Percentiles rank a stretch among this genome's conserved stretches.
Evolutionary conservation across 345 rosid genomes (phyloP).

Genomic region (Acer saccharum): DNA sequence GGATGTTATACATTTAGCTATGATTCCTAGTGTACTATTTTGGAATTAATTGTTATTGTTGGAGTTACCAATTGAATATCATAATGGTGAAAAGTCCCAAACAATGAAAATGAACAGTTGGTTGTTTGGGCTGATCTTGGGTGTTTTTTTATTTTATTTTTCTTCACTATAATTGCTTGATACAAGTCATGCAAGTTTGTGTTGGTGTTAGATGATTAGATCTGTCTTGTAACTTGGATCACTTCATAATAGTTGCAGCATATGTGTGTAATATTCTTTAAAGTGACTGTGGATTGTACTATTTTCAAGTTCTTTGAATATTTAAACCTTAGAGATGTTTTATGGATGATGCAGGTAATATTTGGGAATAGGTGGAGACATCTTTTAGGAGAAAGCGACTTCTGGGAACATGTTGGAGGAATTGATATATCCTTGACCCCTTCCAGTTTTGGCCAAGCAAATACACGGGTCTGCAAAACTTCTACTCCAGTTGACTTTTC

Average conservation of each 20-base stretch:
- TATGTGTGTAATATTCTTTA: neutral
- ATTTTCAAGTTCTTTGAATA: neutral
- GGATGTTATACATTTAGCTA: neutral
- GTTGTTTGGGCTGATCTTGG: neutral
- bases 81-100: slow-evolving; percentile 1
- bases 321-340: slow-evolving; percentile 13
- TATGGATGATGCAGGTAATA: slow-evolving; percentile 60
- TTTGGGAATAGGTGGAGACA: slow-evolving; percentile 98
- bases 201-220: slow-evolving; percentile 7
- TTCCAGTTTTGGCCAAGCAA: slow-evolving; percentile 97
- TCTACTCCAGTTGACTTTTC: neutral
- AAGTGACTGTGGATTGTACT: neutral
- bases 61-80: neutral
- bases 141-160: neutral
- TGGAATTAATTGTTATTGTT: neutral
- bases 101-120: neutral
- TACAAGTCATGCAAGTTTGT: neutral
- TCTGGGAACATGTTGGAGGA: slow-evolving; percentile 95
- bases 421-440: slow-evolving; percentile 90
- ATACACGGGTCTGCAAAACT: slow-evolving; percentile 57
- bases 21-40: neutral
- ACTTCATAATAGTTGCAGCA: neutral
- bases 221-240: slow-evolving; percentile 4
- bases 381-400: slow-evolving; percentile 87
- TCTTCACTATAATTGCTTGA: neutral